phyloP scores from a whole-genome alignment of 768 basidiomycete species.

The Mycena leptocephala region DNA sequence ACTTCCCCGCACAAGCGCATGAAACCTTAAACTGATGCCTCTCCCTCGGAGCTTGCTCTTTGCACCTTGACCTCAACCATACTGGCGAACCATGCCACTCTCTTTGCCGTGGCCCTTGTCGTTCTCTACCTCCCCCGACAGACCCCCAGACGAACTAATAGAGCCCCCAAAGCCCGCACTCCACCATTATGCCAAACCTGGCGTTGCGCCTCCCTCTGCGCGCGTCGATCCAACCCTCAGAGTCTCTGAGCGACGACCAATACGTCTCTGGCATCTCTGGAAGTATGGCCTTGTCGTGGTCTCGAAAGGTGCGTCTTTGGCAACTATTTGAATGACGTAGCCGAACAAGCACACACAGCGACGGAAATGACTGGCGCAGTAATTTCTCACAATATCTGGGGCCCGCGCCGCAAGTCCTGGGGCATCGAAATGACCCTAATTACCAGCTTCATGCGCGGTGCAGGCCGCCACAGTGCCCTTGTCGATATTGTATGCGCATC shows the following conservation, averaged over 20 bases:
- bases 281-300: slow-evolving; percentile 79
- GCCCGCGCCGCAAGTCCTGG: slow-evolving; percentile 93
- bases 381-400: slow-evolving; percentile 85
- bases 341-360: slow-evolving; percentile 41
- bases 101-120: slow-evolving; percentile 29
- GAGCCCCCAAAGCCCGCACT: slow-evolving; percentile 46
- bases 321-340: background rate
- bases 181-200: slow-evolving; percentile 77
- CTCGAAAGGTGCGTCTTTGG: slow-evolving; percentile 69
- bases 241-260: slow-evolving; percentile 66
- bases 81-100: background rate
- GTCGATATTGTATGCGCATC: slow-evolving; percentile 80
- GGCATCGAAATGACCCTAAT: slow-evolving; percentile 95
- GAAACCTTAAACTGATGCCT: slow-evolving; percentile 11
- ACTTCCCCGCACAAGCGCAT: too few relatives aligned
- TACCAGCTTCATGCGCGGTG: slow-evolving; percentile 88
- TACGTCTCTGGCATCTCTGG: slow-evolving; percentile 82
- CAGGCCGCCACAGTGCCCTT: slow-evolving; percentile 85
- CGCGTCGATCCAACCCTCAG: slow-evolving; percentile 81
- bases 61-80: background rate
- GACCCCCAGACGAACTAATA: slow-evolving; percentile 34
- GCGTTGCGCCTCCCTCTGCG: slow-evolving; percentile 81
- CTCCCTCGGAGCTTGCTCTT: slow-evolving; percentile 19
- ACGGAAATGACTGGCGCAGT: slow-evolving; percentile 76
- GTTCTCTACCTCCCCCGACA: slow-evolving; percentile 28